Base-by-base conservation (phyloP, 371 early-diverging fungal species). In the Lichtheimia hyalospora region DNA sequence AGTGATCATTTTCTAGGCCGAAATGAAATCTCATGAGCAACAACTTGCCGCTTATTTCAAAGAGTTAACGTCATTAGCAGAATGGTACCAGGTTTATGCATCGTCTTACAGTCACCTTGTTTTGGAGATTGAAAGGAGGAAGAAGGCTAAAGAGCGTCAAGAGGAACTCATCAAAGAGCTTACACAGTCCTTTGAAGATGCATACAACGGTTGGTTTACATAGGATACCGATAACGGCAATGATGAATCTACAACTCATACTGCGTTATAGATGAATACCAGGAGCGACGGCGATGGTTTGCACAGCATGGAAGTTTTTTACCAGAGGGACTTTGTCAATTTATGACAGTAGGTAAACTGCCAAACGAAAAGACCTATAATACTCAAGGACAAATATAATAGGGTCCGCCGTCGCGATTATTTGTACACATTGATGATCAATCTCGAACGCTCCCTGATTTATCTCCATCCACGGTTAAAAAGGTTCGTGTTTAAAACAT, bases 301-400 rank as follows among this genome's bases (percentile, higher is more conserved):
- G 62, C 65, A 4, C 68, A 76, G 25, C 79, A 79, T 56, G 79
- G 76, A 13, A 65, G 72, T 54, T 79, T 74, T 64, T 61, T 79
- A 43, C 79, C 79, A 14, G 69, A 73, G 34, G 77, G 65, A 13
- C 49, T 79, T 8, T 79, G 79, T 56, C 69, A 72, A 12, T 79
- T 79, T 53, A 79, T 79, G 43, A 72, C 68, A 54, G 79, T 74
- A 70, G 52, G 43, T 57, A 42, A 20, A 42, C 4, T 1, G 3
- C 14, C n/a, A n/a, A n/a, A n/a, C n/a, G n/a, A n/a, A n/a, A n/a
- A n/a, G n/a, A n/a, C n/a, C n/a, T n/a, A 20, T 15, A 2, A 24
- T 41, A 15, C 16, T 39, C 8, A 21, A 18, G 13, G 5, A 14
- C 13, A 27, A 2, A 12, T 49, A 3, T 15, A 24, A 44, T 20